phyloP scores from a whole-genome alignment of 192 early-diverging fungal species.

The Gryganskiella cystojenkinii region DNA sequence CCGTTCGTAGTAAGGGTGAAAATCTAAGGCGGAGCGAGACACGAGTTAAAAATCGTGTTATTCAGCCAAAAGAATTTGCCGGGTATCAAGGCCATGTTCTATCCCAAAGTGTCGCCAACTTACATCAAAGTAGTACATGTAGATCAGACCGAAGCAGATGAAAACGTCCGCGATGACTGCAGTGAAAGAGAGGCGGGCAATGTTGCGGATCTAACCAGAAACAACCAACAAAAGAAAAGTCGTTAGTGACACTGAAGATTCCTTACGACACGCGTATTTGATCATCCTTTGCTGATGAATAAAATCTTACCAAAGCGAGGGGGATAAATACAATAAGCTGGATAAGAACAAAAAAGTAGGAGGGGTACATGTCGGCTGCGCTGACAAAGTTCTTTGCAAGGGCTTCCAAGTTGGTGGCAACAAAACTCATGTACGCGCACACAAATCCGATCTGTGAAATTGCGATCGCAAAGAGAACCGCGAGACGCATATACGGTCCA shows the following conservation, averaged over 20 bases:
- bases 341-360: conserved; percentile 54
- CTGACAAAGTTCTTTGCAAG: conserved; percentile 45
- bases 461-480: conserved; percentile 77
- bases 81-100: too few species aligned
- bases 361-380: conserved; percentile 25
- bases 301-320: conserved; percentile 56
- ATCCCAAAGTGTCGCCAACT: conserved; percentile 1
- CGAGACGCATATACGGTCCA: conserved; percentile 71
- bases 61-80: too few species aligned
- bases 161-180: conserved; percentile 94
- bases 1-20: conserved; percentile 72
- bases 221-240: conserved; percentile 56
- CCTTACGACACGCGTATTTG: background rate
- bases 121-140: conserved; percentile 84
- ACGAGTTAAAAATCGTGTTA: too few species aligned
- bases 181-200: conserved; percentile 87
- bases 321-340: conserved; percentile 64
- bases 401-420: conserved; percentile 65
- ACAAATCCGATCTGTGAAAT: conserved; percentile 78
- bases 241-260: background rate
- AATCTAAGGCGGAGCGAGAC: too few species aligned
- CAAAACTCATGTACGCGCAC: conserved; percentile 74
- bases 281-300: background rate
- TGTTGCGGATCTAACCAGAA: conserved; percentile 74
- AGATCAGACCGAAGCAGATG: conserved; percentile 88